Conservation (phyloP, 2,329 filamentous ascomycete species). For the Chaetomium olivaceum region DNA sequence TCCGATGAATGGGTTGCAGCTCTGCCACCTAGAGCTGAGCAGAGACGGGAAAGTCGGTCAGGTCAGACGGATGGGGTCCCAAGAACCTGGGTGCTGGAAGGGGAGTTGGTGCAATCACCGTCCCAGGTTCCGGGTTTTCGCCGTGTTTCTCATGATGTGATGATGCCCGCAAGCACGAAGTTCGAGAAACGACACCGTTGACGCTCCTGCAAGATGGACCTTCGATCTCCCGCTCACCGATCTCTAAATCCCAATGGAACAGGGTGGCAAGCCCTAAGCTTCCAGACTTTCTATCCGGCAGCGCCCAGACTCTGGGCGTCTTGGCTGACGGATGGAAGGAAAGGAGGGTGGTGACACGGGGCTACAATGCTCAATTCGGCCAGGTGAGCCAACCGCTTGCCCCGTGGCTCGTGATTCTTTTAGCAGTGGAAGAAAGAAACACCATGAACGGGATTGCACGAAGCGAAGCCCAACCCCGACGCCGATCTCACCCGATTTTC, state of each 20-base stretch:
- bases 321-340: not conserved
- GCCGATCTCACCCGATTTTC: slow-evolving; percentile 3
- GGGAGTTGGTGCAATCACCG: not conserved
- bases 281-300: not conserved
- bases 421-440: not conserved
- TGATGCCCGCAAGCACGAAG: not conserved
- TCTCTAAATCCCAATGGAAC: not conserved
- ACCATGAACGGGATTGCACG: not conserved
- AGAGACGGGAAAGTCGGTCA: not conserved
- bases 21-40: not conserved
- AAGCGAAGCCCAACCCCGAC: not conserved
- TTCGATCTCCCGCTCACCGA: not conserved
- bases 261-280: slow-evolving; percentile 3
- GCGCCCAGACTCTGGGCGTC: not conserved
- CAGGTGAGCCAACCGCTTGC: not conserved
- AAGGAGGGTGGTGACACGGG: not conserved
- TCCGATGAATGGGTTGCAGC: not conserved
- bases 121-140: not conserved
- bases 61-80: not conserved
- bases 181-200: not conserved
- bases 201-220: not conserved
- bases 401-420: not conserved
- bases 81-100: not conserved
- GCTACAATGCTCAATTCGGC: not conserved
- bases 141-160: not conserved